Evolutionary conservation across 345 rosid species (phyloP).

Genomic region (Psidium guajava): DNA sequence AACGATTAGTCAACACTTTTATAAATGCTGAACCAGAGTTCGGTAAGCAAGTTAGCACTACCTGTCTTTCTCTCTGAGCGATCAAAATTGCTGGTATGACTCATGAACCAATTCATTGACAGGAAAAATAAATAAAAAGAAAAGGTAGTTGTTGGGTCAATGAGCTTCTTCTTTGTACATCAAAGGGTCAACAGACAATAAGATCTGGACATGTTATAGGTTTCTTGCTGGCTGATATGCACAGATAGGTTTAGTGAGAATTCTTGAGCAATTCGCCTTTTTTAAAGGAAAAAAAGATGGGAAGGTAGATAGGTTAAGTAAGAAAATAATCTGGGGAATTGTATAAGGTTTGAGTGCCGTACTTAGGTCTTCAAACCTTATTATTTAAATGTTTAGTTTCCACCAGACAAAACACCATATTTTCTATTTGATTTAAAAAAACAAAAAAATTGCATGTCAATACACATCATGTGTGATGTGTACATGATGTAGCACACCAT

Average conservation of each 20-base stretch:
- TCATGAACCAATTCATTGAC: background rate
- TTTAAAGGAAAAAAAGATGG: background rate
- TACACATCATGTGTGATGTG: background rate
- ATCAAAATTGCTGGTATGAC: background rate
- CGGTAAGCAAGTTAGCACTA: background rate
- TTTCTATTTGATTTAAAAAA: no score
- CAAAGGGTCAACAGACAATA: background rate
- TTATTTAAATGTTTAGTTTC: background rate
- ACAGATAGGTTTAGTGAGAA: background rate
- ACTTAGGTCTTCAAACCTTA: background rate
- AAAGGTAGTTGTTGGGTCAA: background rate
- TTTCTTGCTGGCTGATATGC: background rate
- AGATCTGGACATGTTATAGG: background rate
- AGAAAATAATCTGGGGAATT: background rate
- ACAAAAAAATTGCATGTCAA: background rate
- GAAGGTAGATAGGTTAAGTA: background rate
- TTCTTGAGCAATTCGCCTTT: background rate
- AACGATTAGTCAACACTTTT: background rate
- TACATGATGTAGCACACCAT: background rate
- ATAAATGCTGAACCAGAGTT: background rate
- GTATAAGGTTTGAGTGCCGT: background rate
- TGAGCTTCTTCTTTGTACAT: background rate
- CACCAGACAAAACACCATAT: no score
- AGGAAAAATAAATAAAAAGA: background rate
- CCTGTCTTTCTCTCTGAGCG: background rate